Base-by-base conservation (phyloP, 2,329 filamentous ascomycete species). In the Colletotrichum higginsianum region DNA sequence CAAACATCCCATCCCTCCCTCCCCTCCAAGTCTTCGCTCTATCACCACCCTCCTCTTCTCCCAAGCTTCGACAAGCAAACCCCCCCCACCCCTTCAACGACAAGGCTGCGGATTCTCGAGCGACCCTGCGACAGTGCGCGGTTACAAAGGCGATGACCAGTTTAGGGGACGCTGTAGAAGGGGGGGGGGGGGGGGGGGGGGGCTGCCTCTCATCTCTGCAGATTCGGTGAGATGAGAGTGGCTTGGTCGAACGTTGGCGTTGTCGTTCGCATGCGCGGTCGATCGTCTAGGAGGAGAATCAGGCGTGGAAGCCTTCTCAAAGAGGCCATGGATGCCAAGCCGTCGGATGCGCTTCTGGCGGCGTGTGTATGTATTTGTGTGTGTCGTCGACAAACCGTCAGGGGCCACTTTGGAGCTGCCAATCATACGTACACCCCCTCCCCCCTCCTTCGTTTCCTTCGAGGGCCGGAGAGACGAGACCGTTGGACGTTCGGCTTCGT, bases 301-400 rank as follows among this genome's bases (percentile, higher is more conserved):
- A 15, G 4, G 56, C 56, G 42, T 61, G 42, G 49, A 61, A 46
- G 56, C 42, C 4, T 71, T 61, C 63, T 61, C 56, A 35, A 71
- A 71, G 30, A 35, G 50, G 57, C 61, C 56, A 15, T 18, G 26
- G 26, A 26, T 26, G 26, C 26, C 26, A 26, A 26, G 63, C 16
- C 53, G 26, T 50, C 16, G 16, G 23, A 30, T 11, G 30, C 21
- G 35, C 35, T 53, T 21, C 21, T 42, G 35, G 15, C 35, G 26
- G 61, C 30, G 47, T 11, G 15, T 38, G 21, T 16, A 11, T 9
- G 30, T 9, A 8, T 30, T 1, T 42, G 35, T 42, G 47, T 6
- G 15, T 38, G 21, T 21, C 35, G 7, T 53, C 47, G 21, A 26
- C 61, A 12, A 38, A 4, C 46, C n/a, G 35, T 50, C 35, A 26